phyloP scores from a whole-genome alignment of 768 basidiomycete genomes.

The Hirschioporus abietinus region DNA sequence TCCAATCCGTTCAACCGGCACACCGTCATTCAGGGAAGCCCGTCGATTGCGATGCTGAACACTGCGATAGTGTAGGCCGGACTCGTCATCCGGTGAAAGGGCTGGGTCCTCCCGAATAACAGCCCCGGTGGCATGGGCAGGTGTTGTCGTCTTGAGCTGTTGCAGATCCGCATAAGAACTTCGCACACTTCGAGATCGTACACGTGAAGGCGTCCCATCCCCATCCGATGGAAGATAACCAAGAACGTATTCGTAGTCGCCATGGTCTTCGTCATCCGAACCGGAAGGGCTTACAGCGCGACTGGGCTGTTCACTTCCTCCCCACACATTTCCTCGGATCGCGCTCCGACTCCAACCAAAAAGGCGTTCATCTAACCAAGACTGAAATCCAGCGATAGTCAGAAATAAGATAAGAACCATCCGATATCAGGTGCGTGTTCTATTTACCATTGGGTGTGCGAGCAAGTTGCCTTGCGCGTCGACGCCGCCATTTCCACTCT shows the following conservation, averaged over 20 bases:
- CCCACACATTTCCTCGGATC: constrained; percentile 81
- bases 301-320: constrained; percentile 37
- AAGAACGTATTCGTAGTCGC: constrained; percentile 89
- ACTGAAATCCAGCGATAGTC: constrained; percentile 27
- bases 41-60: constrained; percentile 46
- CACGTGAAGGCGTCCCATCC: constrained; percentile 21
- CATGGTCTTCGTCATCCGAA: constrained; percentile 82
- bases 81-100: constrained; percentile 26
- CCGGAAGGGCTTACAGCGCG: constrained; percentile 68
- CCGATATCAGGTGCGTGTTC: constrained; percentile 21
- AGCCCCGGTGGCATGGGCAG: constrained; percentile 8
- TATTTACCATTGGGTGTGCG: constrained; percentile 77
- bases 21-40: constrained; percentile 58
- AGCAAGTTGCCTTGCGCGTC: constrained; percentile 81
- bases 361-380: constrained; percentile 90
- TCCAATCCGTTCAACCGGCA: constrained; percentile 60
- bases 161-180: constrained; percentile 83
- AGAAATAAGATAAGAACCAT: constrained; percentile 19
- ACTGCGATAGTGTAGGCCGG: constrained; percentile 39
- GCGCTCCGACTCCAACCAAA: constrained; percentile 88
- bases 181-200: constrained; percentile 54
- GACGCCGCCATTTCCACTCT: constrained; percentile 76
- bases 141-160: constrained; percentile 39
- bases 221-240: constrained; percentile 52
- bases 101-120: constrained; percentile 15